Percentiles rank a stretch among this genome's conserved stretches.
These are phyloP conservation scores for Passiflora organensis DNA, from an alignment of 345 rosid species.

Conservation along the genomic window DNA sequence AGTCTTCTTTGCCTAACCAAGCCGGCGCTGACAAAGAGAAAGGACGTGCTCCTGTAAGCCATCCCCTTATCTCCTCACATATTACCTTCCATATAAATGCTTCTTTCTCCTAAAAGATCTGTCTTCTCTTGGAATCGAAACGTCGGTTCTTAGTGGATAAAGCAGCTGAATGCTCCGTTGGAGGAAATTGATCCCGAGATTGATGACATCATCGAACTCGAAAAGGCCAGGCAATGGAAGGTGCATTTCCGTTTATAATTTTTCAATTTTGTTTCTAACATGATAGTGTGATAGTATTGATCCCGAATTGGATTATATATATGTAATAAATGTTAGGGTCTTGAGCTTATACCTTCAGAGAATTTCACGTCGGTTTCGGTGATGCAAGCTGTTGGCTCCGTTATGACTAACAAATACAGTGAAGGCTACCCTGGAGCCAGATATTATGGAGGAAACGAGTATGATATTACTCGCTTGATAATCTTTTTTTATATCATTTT, in stretches of 20 bases:
- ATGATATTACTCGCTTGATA: constrained; percentile 16
- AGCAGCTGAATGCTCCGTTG: constrained; percentile 72
- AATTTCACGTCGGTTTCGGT: constrained; percentile 90
- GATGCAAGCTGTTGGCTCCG: constrained; percentile 97
- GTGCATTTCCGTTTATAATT: constrained; percentile 10
- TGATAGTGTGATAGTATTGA: too few species aligned
- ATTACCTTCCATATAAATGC: neutral
- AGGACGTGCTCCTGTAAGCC: constrained; percentile 57
- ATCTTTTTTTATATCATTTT: neutral
- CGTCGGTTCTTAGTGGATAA: constrained; percentile 56
- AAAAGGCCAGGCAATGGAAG: constrained; percentile 99
- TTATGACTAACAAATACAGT: constrained; percentile 93
- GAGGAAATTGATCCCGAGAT: constrained; percentile 87
- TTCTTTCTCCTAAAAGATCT: neutral
- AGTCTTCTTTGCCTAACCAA: constrained; percentile 62
- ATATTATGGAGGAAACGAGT: constrained; percentile 97
- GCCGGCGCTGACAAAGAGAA: constrained; percentile 44
- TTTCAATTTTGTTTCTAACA: too few species aligned
- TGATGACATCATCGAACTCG: constrained; percentile 80
- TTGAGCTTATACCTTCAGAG: constrained; percentile 93
- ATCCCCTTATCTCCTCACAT: neutral
- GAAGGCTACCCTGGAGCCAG: constrained; percentile 98
- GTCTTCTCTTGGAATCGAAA: too few species aligned
- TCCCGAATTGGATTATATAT: too few species aligned
- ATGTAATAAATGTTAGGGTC: constrained; percentile 40